A percentile compares a stretch with the other conserved stretches of the same genome.
These are phyloP conservation scores for Discostella pseudostelligera DNA, from an alignment of 108 stramenopile genomes.

Conservation along the genomic window DNA sequence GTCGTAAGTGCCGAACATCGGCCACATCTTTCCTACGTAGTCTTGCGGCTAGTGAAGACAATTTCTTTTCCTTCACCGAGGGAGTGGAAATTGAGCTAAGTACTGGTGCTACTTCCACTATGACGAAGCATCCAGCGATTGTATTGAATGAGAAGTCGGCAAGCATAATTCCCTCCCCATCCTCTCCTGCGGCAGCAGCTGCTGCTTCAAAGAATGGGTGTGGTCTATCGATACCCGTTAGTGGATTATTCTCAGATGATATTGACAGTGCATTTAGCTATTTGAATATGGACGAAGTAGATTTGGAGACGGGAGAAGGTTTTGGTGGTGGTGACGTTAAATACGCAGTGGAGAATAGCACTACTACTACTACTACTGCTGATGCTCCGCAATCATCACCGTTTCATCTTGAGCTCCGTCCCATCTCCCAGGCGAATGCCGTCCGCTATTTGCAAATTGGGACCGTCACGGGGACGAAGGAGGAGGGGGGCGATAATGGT, in stretches of 20 bases:
- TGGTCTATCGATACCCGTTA: slow-evolving; percentile 18
- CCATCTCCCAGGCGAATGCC: slow-evolving; percentile 8
- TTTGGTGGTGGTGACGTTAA: not conserved
- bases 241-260: not conserved
- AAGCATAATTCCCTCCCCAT: not conserved
- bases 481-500: not conserved
- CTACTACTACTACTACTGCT: not conserved
- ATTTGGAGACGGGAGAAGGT: slow-evolving; percentile 17
- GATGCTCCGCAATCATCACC: not conserved
- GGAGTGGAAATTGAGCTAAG: not conserved
- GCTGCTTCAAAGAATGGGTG: not conserved
- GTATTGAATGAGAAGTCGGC: not conserved
- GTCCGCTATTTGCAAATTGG: slow-evolving; percentile 13
- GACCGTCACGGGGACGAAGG: not conserved
- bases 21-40: slow-evolving; percentile 2
- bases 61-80: not conserved
- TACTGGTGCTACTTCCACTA: not conserved
- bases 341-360: not conserved
- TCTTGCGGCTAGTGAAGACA: not conserved
- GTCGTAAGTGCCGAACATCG: slow-evolving; percentile 22
- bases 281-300: slow-evolving; percentile 20
- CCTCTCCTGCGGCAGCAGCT: not conserved
- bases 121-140: not conserved
- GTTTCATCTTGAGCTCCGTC: slow-evolving; percentile 12
- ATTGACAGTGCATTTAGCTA: slow-evolving; percentile 21